These are phyloP conservation scores for Bonnemaisonia californica DNA, from an alignment of 31 red algal genomes.

Conservation along the genomic window DNA sequence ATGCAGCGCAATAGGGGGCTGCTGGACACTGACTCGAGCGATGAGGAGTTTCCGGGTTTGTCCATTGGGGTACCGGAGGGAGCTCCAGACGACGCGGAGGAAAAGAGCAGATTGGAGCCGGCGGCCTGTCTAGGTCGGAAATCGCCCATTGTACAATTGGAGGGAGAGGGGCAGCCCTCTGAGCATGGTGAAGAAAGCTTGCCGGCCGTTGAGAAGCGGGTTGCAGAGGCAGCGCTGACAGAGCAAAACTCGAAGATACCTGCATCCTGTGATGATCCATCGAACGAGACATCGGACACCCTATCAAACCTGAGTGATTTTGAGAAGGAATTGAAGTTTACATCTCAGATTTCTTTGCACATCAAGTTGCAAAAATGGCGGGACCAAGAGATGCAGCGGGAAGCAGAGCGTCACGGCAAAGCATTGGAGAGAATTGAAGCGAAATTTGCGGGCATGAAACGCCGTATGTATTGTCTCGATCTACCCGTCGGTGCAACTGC, in stretches of 20 bases:
- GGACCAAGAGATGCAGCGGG: conserved; percentile 9
- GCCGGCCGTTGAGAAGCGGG: neutral
- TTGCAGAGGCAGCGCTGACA: neutral
- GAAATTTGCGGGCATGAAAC: conserved; percentile 10
- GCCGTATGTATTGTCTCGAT: neutral
- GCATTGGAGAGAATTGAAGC: conserved; percentile 14
- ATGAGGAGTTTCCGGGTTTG: conserved; percentile 11
- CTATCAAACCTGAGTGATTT: conserved; percentile 37
- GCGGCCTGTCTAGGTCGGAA: too few species aligned
- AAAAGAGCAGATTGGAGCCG: neutral
- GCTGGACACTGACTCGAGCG: conserved; percentile 23
- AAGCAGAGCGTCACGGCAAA: conserved; percentile 18
- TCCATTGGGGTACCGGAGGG: neutral
- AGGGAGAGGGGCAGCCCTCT: neutral
- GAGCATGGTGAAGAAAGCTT: neutral
- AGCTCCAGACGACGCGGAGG: neutral
- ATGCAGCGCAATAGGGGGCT: conserved; percentile 1
- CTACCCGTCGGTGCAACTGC: neutral
- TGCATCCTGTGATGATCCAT: neutral
- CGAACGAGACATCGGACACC: neutral
- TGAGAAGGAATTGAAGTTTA: conserved; percentile 17
- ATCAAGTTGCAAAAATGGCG: conserved; percentile 49
- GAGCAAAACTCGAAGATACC: neutral
- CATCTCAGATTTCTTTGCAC: conserved; percentile 51
- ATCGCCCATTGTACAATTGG: neutral